Conservation (phyloP, 2,329 filamentous ascomycete species). For the Penicillium concentricum region DNA sequence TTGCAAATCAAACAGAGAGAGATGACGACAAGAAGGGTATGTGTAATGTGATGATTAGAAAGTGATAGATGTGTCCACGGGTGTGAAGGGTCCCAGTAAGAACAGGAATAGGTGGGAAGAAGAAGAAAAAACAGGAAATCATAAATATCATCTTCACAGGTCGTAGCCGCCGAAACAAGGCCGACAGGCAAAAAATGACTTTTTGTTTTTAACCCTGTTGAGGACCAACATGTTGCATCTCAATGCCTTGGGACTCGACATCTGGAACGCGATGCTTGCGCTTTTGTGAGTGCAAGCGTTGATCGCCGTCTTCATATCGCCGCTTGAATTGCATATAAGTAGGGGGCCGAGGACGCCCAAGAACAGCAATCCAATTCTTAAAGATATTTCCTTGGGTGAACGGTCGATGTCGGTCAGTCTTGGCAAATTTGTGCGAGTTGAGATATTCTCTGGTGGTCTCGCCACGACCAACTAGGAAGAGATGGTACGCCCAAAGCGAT, state of each 20-base stretch:
- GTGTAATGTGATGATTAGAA: conserved; percentile 20
- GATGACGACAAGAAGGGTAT: conserved; percentile 16
- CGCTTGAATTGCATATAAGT: conserved; percentile 87
- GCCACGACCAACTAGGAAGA: conserved; percentile 85
- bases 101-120: background rate
- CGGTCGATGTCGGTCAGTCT: conserved; percentile 85
- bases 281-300: conserved; percentile 68
- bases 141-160: conserved; percentile 20
- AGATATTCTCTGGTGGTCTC: conserved; percentile 97
- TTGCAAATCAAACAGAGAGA: conserved; percentile 8
- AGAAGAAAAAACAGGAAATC: conserved; percentile 11
- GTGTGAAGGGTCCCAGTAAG: background rate
- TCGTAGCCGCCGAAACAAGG: conserved; percentile 16
- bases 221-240: conserved; percentile 66
- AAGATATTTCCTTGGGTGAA: conserved; percentile 76
- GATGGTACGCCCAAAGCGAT: conserved; percentile 80
- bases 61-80: conserved; percentile 6
- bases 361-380: conserved; percentile 77
- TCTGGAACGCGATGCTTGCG: conserved; percentile 52
- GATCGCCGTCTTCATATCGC: conserved; percentile 74
- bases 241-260: conserved; percentile 58
- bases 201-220: conserved; percentile 20
- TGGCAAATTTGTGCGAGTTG: conserved; percentile 91
- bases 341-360: conserved; percentile 79
- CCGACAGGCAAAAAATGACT: conserved; percentile 8